These are phyloP conservation scores for Aristolochia californica DNA, from an alignment of 164 flowering plant genomes.

Conservation along the genomic window DNA sequence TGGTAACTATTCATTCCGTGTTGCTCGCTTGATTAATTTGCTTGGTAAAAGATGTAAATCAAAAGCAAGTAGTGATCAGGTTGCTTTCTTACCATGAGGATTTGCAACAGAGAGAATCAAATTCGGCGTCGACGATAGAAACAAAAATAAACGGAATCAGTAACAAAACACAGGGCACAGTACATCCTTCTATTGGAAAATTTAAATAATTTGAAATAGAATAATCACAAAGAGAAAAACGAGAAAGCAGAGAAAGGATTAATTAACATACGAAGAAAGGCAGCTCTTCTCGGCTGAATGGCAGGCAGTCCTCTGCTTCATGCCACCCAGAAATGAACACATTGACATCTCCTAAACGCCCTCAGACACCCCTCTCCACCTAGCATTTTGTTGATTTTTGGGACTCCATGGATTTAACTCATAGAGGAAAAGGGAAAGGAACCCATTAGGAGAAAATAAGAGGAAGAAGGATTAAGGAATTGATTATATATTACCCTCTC, in stretches of 20 bases:
- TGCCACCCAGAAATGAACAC: not conserved
- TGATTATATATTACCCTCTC: no score
- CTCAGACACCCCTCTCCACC: conserved; percentile 8
- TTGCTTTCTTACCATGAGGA: conserved; percentile 43
- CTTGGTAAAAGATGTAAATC: not conserved
- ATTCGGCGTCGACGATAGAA: conserved; percentile 7
- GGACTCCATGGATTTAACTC: no score
- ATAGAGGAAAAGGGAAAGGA: no score
- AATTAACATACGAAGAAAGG: no score
- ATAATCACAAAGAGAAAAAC: no score
- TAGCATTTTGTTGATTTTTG: no score
- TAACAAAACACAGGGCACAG: no score
- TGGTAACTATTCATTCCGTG: not conserved
- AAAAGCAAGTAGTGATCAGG: not conserved
- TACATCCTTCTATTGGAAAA: no score
- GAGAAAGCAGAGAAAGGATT: no score
- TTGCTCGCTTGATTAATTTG: not conserved
- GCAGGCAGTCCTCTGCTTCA: conserved; percentile 28
- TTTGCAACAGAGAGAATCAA: conserved; percentile 32
- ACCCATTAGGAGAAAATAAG: no score
- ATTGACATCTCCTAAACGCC: conserved; percentile 15
- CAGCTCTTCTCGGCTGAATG: conserved; percentile 79
- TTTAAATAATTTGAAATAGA: no score
- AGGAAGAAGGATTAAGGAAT: no score
- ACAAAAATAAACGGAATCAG: conserved; percentile 5